Evolutionary conservation across 768 basidiomycete species (phyloP), one percentile per base, ranked within the genome.

Genomic region (Lactarius trivialis): DNA sequence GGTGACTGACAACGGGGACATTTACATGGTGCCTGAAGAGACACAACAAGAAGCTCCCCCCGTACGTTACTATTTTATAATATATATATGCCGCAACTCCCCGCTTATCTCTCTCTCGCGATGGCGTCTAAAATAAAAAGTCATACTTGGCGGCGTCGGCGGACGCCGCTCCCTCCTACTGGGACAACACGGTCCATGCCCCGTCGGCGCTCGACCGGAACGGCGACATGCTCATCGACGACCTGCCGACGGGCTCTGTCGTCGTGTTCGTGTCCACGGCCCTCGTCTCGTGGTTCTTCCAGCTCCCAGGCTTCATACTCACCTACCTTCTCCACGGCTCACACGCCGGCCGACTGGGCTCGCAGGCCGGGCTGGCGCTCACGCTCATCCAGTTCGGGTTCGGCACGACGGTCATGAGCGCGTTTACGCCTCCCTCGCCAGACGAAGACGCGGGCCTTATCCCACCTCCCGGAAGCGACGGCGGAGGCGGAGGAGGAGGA

Each of bases 341-440:
- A 1, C 95, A 98, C 71, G 93, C 97, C 0, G 91, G 89, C 63
- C 95, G 94, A 73, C 91, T 83, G 71, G 97, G 97, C 55, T 93
- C 92, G 17, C 88, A 93, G 49, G 93, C 93, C 0, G 96, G 96
- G 33, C 84, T 99, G n/a, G 96, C 96, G 19, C 80, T 97, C 68
- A 98, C 93, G 0, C 78, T 98, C 63, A 95, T 98, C 65, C 96
- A 98, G 70, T 92, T 87, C 68, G 96, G 95, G 1, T 84, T 95
- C 69, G 86, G 84, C 89, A 14, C 83, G 83, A 56, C 64, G 73
- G 66, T 72, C 73, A 65, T 67, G 76, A 50, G 69, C 67, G 55
- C 57, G 65, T 39, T 60, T 55, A 21, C 45, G 1, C 61, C 45
- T 4, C 61, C 69, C 43, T 17, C 70, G 55, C 32, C 63, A 15